Evolutionary conservation across 306 rosid species (phyloP), one percentile per base, ranked within the genome.

Genomic region (Senna siamea): DNA sequence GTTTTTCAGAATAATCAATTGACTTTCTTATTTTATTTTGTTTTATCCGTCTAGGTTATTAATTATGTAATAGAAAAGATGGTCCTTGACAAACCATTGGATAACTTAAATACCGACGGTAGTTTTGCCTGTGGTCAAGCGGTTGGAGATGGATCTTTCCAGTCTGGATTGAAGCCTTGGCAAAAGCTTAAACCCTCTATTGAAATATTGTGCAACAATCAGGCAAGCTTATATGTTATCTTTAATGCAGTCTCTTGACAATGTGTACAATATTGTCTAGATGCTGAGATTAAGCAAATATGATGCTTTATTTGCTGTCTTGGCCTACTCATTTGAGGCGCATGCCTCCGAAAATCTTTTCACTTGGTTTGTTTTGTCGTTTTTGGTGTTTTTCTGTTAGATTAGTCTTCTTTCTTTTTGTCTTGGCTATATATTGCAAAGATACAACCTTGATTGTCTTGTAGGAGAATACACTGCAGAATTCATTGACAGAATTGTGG

Each of bases 141-240:
- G 40, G 68, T 80, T 81, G 96, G 92, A 61, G 98, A 92, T 80
- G 94, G 81, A 83, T 84, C 95, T 65, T 90, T 88, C 68, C 90
- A 98, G 11, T 76, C 98, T 73, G 99, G 92, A 74, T 79, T 81
- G 62, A 92, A 86, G 89, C 87, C 96, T 62, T 89, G 96, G 97
- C 97, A 85, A 78, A 94, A 89, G 88, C 90, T 81, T 63, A 90
- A 81, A 74, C 97, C 99, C 70, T 88, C 96, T 53, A 86, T 95
- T 77, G 99, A 95, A 87, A 88, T 95, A 80, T 72, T 92, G 79
- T 90, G 99, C 84, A 92, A 87, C 88, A 95, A 88, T 70, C 98
- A 93, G 97, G 98, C 85, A 86, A 87, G 92, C 19, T 82, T 48
- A 50, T 82, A 23, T 75, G 46, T 50, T 46, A 32, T 75, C 30